Evolutionary conservation across 2,329 filamentous ascomycete genomes (phyloP), one percentile per base, ranked within the genome.

Genomic region (Septoria linicola): DNA sequence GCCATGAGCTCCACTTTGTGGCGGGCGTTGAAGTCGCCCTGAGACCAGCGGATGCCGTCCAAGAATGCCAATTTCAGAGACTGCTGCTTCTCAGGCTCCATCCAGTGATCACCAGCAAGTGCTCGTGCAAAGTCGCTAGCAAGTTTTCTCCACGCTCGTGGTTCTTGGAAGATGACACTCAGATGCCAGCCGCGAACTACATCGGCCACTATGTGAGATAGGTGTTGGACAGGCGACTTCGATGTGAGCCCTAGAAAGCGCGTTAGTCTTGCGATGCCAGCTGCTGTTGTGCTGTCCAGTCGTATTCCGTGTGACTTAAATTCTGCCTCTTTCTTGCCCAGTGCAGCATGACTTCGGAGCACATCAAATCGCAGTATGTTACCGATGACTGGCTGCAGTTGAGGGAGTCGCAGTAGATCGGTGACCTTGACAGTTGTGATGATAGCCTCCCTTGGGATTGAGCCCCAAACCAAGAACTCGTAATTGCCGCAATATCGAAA

Each of bases 121-220:
- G 19, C 11, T 3, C 13, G n/a, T 20, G 21, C 50, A 21, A 53
- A 57, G 2, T 31, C 20, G 21, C 27, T 25, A 1, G 54, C 50
- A 11, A 40, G 32, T 2, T 8, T 19, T 19, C 45, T 21, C 54
- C 54, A 57, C 7, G 47, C 31, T 3, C 17, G 19, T 14, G 36
- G 19, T 8, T 51, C 37, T 2, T 21, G 20, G 8, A 4, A 31
- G 4, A 19, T 8, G 3, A 53, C 31, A 1, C 23, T 13, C 6
- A 59, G 25, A 2, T 21, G 27, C 57, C 57, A 59, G 14, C 54
- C 54, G 25, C 53, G 57, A 4, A 59, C 25, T 11, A 59, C 27
- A 21, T 59, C 51, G 1, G 52, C 16, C 2, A 59, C 50, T 20
- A 54, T 21, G 35, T 56, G 50, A 13, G 47, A 50, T 8, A 56